Evolutionary conservation across 306 rosid species (phyloP).

Genomic region (Hylodesmum podocarpum): DNA sequence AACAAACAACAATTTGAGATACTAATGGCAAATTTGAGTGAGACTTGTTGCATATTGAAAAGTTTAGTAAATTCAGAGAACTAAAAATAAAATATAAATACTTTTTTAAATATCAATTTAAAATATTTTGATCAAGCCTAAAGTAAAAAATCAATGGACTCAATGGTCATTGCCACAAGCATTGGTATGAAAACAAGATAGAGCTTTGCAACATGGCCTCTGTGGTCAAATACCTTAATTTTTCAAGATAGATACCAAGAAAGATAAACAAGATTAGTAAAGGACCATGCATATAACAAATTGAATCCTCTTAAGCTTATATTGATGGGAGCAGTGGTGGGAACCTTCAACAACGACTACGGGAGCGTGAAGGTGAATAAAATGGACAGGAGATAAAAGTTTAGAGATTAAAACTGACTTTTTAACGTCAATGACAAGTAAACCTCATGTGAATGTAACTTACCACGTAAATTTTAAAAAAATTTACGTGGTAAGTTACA

Average conservation of each 20-base stretch:
- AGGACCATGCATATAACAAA: constrained; percentile 69
- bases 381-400: no score
- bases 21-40: background rate
- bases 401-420: no score
- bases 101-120: constrained; percentile 6
- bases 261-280: constrained; percentile 80
- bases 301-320: constrained; percentile 19
- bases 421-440: no score
- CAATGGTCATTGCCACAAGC: constrained; percentile 58
- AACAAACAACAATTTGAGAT: background rate
- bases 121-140: constrained; percentile 1
- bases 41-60: background rate
- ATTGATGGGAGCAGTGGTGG: no score
- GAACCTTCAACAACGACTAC: no score
- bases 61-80: background rate
- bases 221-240: constrained; percentile 71
- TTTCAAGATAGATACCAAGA: constrained; percentile 86
- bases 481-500: no score
- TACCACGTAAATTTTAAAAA: no score
- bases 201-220: constrained; percentile 82
- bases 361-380: no score
- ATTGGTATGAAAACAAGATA: constrained; percentile 68
- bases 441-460: no score
- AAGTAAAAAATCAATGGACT: background rate
- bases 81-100: background rate